Base-by-base conservation (phyloP, 2,329 filamentous ascomycete genomes). In the Colletotrichum sp. region DNA sequence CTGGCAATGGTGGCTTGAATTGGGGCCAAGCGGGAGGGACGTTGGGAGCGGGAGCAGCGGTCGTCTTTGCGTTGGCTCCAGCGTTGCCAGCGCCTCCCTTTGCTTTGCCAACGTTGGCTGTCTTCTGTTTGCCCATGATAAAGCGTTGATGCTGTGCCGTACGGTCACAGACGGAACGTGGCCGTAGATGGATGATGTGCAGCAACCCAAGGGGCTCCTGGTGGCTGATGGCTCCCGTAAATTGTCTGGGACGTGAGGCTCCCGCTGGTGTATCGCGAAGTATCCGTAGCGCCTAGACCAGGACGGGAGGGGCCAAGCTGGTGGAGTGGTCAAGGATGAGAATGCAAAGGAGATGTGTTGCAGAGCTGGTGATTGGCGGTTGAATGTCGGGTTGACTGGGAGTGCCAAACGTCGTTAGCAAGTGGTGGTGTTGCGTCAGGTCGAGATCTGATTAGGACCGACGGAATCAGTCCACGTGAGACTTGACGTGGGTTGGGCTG, bases 1-100 rank as follows among this genome's bases (percentile, higher is more conserved):
- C 85, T 61, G 94, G 93, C 59, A 96, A 85, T 12, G 92, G 84
- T 18, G 95, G 94, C 78, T 89, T 91, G 82, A 98, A 92, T 26
- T 87, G 85, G 43, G 95, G 95, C 95, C 95, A 96, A 64, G 90
- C 90, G 39, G 87, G 84, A 60, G 82, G 71, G 21, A 77, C 48
- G n/a, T 75, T 60, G 21, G 79, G 69, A 26, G 73, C 73, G 28
- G 79, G 61, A 32, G 63, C 52, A 57, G 64, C 61, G 21, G 70
- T 28, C 15, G 70, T 36, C 60, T 36, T 64, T 59, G 36, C 48
- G 76, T 79, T 75, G 75, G 71, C 61, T 77, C 52, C 66, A 55
- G 28, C 21, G 16, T 32, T 55, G 21, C 43, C 52, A 36, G 57
- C 30, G 52, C 61, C 66, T 36, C 64, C 55, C 65, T 71, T 71